Base-by-base conservation (phyloP, 192 early-diverging fungal genomes). In the Dimargaris cristalligena region DNA sequence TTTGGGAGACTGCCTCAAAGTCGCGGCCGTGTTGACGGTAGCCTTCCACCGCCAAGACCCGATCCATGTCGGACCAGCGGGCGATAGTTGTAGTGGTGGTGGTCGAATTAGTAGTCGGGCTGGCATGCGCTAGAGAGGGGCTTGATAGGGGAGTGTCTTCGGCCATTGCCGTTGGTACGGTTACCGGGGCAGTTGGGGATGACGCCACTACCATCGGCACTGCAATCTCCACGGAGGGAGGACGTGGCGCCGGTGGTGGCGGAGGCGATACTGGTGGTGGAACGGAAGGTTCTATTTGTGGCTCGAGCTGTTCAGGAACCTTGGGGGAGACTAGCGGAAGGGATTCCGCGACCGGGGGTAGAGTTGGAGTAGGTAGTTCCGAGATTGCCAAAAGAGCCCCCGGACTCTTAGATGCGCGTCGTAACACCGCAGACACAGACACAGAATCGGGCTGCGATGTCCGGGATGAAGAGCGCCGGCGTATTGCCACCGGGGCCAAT, bases 21-120 rank as follows among this genome's bases (percentile, higher is more conserved):
- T 89, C 82, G 3, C 79, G 69, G 11, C 84, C 86, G 33, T 74
- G 71, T 20, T 73, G 70, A 59, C 79, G 79, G 58, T 88, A 79
- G 2, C 73, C 87, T 33, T 79, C 72, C 16, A 81, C 52, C 0
- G 82, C 85, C 8, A 69, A 62, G 13, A 69, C 63, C 20, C 83
- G 81, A 46, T 89, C 87, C 9, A 70, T 66, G 1, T 74, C 73
- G 18, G 76, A 65, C 82, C 82, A 84, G 34, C 66, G 65, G 22
- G 74, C 66, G 11, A 66, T 72, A 23, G 49, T 38, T 2, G 60
- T 62, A 20, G n/a, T n/a, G n/a, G n/a, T n/a, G n/a, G n/a, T n/a
- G n/a, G n/a, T n/a, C n/a, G n/a, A n/a, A n/a, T n/a, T n/a, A n/a
- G n/a, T n/a, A n/a, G n/a, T n/a, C n/a, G n/a, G n/a, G n/a, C n/a